Conservation (phyloP, 352 stramenopile genomes). For the Phytophthora tentaculata region DNA sequence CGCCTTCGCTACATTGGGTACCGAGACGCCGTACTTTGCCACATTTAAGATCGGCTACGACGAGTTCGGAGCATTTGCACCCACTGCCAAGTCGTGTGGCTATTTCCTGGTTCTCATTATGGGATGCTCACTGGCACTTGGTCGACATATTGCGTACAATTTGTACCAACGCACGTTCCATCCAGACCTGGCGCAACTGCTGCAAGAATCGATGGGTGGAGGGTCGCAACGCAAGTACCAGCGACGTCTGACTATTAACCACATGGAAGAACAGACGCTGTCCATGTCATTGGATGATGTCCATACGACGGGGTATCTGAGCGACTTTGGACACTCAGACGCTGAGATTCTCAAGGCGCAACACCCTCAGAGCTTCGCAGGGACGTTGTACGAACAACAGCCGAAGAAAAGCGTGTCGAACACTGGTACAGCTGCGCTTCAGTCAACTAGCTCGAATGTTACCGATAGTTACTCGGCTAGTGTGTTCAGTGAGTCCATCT, state of each 20-base stretch:
- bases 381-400: conserved; percentile 33
- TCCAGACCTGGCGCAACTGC: conserved; percentile 67
- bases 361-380: conserved; percentile 28
- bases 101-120: conserved; percentile 76
- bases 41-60: conserved; percentile 81
- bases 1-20: conserved; percentile 62
- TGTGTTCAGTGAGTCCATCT: conserved; percentile 65
- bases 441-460: conserved; percentile 19
- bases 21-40: conserved; percentile 60
- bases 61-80: conserved; percentile 73
- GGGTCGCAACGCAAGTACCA: conserved; percentile 37
- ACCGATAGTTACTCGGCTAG: conserved; percentile 68
- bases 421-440: conserved; percentile 11
- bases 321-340: conserved; percentile 60
- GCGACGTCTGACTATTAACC: conserved; percentile 72
- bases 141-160: conserved; percentile 80
- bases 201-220: conserved; percentile 64
- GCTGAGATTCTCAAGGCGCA: conserved; percentile 46
- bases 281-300: conserved; percentile 85
- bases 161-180: conserved; percentile 83
- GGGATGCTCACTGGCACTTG: conserved; percentile 71
- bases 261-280: conserved; percentile 76
- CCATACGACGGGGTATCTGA: conserved; percentile 49
- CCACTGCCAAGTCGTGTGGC: conserved; percentile 56
- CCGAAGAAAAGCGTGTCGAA: conserved; percentile 33